These are phyloP conservation scores for Phytopythium mirpurense DNA, from an alignment of 352 stramenopile species.

Conservation along the genomic window DNA sequence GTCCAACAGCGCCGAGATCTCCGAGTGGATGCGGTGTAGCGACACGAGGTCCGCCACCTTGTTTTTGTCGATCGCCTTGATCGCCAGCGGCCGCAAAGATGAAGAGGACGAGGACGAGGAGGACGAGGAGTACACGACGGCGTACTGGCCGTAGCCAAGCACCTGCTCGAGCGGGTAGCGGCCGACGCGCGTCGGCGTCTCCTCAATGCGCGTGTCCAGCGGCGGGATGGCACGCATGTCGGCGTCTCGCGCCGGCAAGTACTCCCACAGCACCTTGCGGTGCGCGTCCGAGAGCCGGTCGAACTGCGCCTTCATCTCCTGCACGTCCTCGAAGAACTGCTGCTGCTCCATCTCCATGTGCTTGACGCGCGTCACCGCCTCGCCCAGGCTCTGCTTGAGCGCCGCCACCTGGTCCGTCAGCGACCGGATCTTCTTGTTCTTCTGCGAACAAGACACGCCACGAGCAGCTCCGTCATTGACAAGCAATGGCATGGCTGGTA, in stretches of 20 bases:
- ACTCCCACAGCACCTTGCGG: constrained; percentile 74
- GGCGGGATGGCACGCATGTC: constrained; percentile 52
- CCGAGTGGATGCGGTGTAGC: constrained; percentile 69
- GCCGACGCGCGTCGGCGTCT: constrained; percentile 49
- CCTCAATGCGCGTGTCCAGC: constrained; percentile 32
- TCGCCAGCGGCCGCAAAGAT: constrained; percentile 27
- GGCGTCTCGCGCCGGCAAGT: constrained; percentile 47
- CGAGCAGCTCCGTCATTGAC: neutral
- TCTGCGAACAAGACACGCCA: constrained; percentile 9
- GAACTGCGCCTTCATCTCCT: constrained; percentile 70
- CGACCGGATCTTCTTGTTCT: constrained; percentile 53
- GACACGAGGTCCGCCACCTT: constrained; percentile 71
- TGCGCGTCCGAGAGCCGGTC: constrained; percentile 57
- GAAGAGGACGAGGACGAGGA: constrained; percentile 12
- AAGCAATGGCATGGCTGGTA: too few species aligned
- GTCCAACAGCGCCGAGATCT: constrained; percentile 76
- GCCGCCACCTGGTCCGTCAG: constrained; percentile 29
- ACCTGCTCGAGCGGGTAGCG: constrained; percentile 64
- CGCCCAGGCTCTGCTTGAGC: constrained; percentile 35
- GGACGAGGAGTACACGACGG: constrained; percentile 55
- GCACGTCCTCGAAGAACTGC: constrained; percentile 73
- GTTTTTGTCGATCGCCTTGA: constrained; percentile 86
- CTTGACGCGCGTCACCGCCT: constrained; percentile 54
- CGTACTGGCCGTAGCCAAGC: constrained; percentile 84
- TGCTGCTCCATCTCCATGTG: constrained; percentile 83